Evolutionary conservation across 495 filamentous ascomycete genomes (phyloP).

Genomic region (Penicillium manginii): DNA sequence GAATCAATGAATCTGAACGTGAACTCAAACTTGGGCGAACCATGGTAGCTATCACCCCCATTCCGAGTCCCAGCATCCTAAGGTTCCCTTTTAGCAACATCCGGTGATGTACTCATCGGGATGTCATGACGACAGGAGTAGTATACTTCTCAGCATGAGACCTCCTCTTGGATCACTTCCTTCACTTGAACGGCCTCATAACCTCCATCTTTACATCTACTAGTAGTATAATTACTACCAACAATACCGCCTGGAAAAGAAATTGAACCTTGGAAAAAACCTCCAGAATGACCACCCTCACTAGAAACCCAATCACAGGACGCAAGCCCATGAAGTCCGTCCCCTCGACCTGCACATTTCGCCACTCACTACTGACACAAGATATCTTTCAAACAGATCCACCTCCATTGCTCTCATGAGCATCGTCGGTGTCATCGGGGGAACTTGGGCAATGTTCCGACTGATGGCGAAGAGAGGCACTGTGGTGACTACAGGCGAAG

Average conservation of each 20-base stretch:
- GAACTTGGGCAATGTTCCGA: slow-evolving; percentile 21
- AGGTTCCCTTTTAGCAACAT: not conserved
- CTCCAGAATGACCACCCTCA: slow-evolving; percentile 5
- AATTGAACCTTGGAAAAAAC: too few species aligned
- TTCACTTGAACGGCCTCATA: not conserved
- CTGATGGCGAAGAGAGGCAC: slow-evolving; percentile 14
- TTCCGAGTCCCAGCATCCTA: too few species aligned
- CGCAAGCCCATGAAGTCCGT: slow-evolving; percentile 12
- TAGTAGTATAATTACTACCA: too few species aligned
- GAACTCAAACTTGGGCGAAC: not conserved
- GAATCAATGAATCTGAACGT: not conserved
- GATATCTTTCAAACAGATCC: slow-evolving; percentile 6
- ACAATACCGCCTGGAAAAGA: too few species aligned
- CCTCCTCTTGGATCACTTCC: not conserved
- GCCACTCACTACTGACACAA: not conserved
- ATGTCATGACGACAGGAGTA: not conserved
- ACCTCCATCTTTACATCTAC: too few species aligned
- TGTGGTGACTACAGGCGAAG: slow-evolving; percentile 14
- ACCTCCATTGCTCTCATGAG: slow-evolving; percentile 25
- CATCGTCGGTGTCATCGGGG: slow-evolving; percentile 23
- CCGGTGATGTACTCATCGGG: not conserved
- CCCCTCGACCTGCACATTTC: not conserved
- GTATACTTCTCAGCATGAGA: not conserved
- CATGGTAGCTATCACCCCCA: not conserved
- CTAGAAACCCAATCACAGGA: not conserved